Evolutionary conservation across 1,284 basidiomycete species (phyloP), one percentile per base, ranked within the genome.

Genomic region (Rugosomyces carneus): DNA sequence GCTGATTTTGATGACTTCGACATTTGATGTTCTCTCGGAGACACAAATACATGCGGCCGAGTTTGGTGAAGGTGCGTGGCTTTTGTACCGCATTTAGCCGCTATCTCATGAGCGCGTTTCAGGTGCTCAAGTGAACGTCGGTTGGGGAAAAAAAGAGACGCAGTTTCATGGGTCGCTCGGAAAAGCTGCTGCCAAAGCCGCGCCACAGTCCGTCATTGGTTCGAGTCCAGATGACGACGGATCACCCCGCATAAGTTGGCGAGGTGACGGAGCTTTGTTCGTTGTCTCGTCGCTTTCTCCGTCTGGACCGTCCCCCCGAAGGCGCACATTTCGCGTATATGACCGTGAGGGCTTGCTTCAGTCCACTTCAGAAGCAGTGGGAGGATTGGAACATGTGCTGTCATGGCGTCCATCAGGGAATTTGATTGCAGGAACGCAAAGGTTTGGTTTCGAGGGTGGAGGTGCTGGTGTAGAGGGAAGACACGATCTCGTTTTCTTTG

Each of bases 151-250:
- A 3, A 96, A 95, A 60, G 78, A 89, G 57, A 99, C 96, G 0
- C 96, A 99, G 62, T 99, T 99, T 62, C 94, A 98, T 57, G 96
- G 96, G 10, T 94, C 93, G 0, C 73, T 93, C 3, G 96, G 96
- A 23, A 99, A 98, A 64, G 72, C 80, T 5, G 89, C 89, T 3
- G 90, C 91, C 0, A 78, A 80, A 49, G 73, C 75, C 0, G 64
- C 76, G 0, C 61, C 72, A 19, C 63, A 70, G 20, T 57, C 61
- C 3, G 62, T 62, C 16, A 67, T 78, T 18, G 73, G 72, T 16
- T 66, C 68, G 3, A 80, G 75, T 60, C 80, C 84, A 0, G 81
- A 87, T 50, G 93, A 97, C 57, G 85, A 94, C 52, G 65, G 60
- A 0, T 59, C 71, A 15, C 85, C 89, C 1, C 79, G 84, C 9